Conservation (phyloP, 1,284 basidiomycete genomes). For the Ustanciosporium gigantosporum region DNA sequence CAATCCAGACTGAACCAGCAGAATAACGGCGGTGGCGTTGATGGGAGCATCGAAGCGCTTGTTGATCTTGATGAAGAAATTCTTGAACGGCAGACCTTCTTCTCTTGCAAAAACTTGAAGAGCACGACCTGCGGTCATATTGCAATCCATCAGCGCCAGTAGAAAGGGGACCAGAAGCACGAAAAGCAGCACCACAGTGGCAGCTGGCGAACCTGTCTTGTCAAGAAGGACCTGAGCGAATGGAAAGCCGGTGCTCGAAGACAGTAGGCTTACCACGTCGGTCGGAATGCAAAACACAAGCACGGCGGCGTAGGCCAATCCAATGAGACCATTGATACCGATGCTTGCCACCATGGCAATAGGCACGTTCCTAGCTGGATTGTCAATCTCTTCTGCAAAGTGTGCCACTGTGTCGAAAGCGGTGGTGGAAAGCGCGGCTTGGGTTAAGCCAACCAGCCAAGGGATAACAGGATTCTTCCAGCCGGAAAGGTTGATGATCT, state of each 20-base stretch:
- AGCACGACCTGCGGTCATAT: conserved; percentile 16
- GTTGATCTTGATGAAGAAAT: conserved; percentile 11
- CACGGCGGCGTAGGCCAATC: conserved; percentile 15
- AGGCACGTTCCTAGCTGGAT: conserved; percentile 10
- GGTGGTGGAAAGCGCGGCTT: conserved; percentile 24
- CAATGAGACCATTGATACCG: conserved; percentile 7
- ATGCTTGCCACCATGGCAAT: conserved; percentile 15
- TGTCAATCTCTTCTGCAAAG: conserved; percentile 23
- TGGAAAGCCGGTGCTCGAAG: conserved; percentile 21
- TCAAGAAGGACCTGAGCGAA: conserved; percentile 18
- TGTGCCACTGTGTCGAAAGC: conserved; percentile 18
- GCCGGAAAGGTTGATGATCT: conserved; percentile 17
- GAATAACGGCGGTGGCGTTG: conserved; percentile 7
- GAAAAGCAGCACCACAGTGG: conserved; percentile 19
- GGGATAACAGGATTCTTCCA: conserved; percentile 20
- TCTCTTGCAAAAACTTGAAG: conserved; percentile 14
- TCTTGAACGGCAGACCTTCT: conserved; percentile 14
- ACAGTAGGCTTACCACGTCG: conserved; percentile 5
- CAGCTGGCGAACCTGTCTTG: conserved; percentile 12
- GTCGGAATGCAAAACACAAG: conserved; percentile 24
- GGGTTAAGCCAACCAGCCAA: conserved; percentile 17
- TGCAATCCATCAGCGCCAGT: conserved; percentile 9
- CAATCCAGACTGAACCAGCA: conserved; percentile 6
- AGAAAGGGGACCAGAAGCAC: conserved; percentile 18
- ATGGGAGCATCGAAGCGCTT: conserved; percentile 13